A percentile compares a stretch with the other conserved stretches of the same genome.
phyloP scores from a whole-genome alignment of 257 asterid species.

The Capsicum pubescens region DNA sequence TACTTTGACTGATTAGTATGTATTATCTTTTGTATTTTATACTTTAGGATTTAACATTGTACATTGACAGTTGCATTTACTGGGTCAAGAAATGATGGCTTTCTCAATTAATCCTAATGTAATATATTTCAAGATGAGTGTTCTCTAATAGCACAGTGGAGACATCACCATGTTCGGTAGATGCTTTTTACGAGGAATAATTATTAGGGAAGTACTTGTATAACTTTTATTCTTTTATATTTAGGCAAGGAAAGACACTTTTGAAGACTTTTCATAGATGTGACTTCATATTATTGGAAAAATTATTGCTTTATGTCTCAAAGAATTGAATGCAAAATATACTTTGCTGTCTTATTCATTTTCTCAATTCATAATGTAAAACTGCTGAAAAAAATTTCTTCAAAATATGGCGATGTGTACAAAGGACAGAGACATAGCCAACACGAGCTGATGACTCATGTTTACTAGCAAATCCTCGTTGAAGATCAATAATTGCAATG shows the following conservation, averaged over 20 bases:
- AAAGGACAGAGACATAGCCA: too few species aligned
- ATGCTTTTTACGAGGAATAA: neutral
- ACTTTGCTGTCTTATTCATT: neutral
- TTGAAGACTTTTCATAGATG: neutral
- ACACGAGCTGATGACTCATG: too few species aligned
- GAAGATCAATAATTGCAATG: too few species aligned
- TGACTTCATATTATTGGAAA: too few species aligned
- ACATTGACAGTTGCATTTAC: too few species aligned
- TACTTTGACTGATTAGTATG: too few species aligned
- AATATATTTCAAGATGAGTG: neutral
- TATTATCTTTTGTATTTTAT: too few species aligned
- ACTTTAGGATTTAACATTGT: neutral
- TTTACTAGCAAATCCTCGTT: too few species aligned
- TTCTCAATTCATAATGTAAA: too few species aligned
- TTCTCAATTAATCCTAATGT: neutral
- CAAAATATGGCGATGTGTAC: too few species aligned
- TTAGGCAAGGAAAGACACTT: neutral
- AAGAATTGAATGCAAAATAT: neutral
- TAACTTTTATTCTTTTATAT: neutral
- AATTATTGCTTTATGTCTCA: too few species aligned
- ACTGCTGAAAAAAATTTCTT: too few species aligned
- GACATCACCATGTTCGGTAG: neutral
- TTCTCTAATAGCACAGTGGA: neutral
- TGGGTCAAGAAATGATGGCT: neutral
- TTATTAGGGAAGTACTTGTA: neutral